Percentiles rank a stretch among this genome's conserved stretches.
phyloP scores from a whole-genome alignment of 805 yeast species.

The Candida pseudoglaebosa region DNA sequence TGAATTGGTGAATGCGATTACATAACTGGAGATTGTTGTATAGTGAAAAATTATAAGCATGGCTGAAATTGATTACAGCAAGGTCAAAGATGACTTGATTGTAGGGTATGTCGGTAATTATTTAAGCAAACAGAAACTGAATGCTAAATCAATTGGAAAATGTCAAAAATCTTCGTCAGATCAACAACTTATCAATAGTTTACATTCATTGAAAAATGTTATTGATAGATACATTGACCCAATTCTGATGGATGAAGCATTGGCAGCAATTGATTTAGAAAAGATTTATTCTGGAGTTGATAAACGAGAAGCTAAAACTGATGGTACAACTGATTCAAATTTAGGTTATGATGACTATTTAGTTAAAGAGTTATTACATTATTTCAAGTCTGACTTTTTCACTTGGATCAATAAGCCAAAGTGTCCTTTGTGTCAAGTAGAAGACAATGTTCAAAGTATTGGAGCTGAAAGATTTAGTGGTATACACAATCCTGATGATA shows the following conservation, averaged over 20 bases:
- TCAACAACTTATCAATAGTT: background rate
- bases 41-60: background rate
- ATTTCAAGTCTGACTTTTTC: constrained; percentile 74
- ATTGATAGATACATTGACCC: constrained; percentile 7
- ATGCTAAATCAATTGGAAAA: background rate
- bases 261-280: constrained; percentile 61
- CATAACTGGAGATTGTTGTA: background rate
- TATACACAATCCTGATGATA: constrained; percentile 33
- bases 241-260: constrained; percentile 43
- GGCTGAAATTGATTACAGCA: background rate
- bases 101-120: background rate
- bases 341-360: constrained; percentile 33
- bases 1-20: background rate
- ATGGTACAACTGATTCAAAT: constrained; percentile 4
- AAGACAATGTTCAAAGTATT: constrained; percentile 32
- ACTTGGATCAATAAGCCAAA: constrained; percentile 74
- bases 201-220: constrained; percentile 5
- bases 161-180: background rate
- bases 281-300: constrained; percentile 61
- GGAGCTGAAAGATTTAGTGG: constrained; percentile 40
- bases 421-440: constrained; percentile 49
- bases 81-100: constrained; percentile 1
- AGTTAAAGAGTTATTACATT: constrained; percentile 29
- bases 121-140: background rate
- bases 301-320: constrained; percentile 27